Evolutionary conservation across 2,329 filamentous ascomycete species (phyloP).

Genomic region (Penicillium thymicola): DNA sequence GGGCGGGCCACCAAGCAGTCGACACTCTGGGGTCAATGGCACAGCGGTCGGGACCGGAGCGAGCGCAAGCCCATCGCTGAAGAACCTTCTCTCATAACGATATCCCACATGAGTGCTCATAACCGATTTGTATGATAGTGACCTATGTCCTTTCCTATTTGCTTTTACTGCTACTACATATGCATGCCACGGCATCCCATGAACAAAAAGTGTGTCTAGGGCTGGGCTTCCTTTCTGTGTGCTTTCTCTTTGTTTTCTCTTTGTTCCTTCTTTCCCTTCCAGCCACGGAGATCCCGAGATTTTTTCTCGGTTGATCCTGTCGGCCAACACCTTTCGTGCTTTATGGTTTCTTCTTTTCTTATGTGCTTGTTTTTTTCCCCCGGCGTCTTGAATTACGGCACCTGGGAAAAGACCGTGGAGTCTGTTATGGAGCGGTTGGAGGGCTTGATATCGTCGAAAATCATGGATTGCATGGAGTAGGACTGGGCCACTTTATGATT

Average conservation of each 20-base stretch:
- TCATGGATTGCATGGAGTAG: constrained; percentile 21
- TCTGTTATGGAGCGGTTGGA: constrained; percentile 7
- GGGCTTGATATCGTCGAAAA: constrained; percentile 7
- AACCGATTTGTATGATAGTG: constrained; percentile 19
- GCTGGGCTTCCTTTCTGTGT: neutral
- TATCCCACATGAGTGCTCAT: neutral
- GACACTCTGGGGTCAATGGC: constrained; percentile 29
- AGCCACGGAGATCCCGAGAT: neutral
- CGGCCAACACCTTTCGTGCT: neutral
- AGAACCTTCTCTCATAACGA: constrained; percentile 65
- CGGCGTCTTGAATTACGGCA: constrained; percentile 21
- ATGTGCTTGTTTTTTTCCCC: constrained; percentile 5
- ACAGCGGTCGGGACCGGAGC: constrained; percentile 52
- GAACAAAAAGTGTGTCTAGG: constrained; percentile 6
- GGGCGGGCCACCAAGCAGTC: constrained; percentile 27
- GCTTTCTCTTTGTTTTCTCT: constrained; percentile 2
- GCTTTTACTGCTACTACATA: constrained; percentile 15
- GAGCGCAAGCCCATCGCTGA: constrained; percentile 71
- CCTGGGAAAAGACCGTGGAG: constrained; percentile 13
- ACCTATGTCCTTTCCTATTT: constrained; percentile 12
- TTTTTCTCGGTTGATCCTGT: neutral
- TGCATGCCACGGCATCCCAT: constrained; percentile 5
- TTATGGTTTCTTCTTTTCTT: constrained; percentile 5
- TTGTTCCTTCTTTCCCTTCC: neutral
- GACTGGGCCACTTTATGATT: constrained; percentile 14